A percentile compares a stretch with the other conserved stretches of the same genome.
phyloP scores from a whole-genome alignment of 1,139 yeast genomes.

The Sugiyamaella castrensis region DNA sequence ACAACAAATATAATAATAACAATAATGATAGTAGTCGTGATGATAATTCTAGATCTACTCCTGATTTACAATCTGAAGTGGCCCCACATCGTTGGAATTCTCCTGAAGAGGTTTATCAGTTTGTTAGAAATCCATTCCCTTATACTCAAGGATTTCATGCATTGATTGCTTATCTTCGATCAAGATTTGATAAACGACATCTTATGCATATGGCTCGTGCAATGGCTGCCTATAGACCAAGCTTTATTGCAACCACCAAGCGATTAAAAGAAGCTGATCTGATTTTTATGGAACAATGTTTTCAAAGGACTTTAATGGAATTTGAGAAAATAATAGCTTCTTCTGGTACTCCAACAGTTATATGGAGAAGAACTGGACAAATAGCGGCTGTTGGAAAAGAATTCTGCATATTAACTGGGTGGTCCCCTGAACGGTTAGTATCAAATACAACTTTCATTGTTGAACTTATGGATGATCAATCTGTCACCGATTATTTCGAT shows the following conservation, averaged over 20 bases:
- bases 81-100: conserved; percentile 16
- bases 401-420: conserved; percentile 82
- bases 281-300: conserved; percentile 92
- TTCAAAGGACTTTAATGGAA: conserved; percentile 83
- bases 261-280: conserved; percentile 84
- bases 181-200: conserved; percentile 67
- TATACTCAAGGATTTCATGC: conserved; percentile 90
- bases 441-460: conserved; percentile 63
- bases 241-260: conserved; percentile 88
- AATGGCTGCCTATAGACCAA: conserved; percentile 86
- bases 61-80: conserved; percentile 2
- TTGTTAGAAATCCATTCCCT: conserved; percentile 57
- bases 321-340: conserved; percentile 78
- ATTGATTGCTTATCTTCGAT: conserved; percentile 67
- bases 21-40: conserved; percentile 9
- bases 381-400: conserved; percentile 92
- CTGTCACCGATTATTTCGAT: conserved; percentile 84
- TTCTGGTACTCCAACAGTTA: conserved; percentile 90
- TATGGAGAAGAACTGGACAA: conserved; percentile 94
- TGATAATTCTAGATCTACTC: background rate
- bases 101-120: conserved; percentile 33
- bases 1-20: conserved; percentile 6
- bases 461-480: conserved; percentile 81
- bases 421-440: conserved; percentile 70
- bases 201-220: conserved; percentile 82